Conservation (phyloP, 768 basidiomycete genomes). For the Xerocomus potaroensis region DNA sequence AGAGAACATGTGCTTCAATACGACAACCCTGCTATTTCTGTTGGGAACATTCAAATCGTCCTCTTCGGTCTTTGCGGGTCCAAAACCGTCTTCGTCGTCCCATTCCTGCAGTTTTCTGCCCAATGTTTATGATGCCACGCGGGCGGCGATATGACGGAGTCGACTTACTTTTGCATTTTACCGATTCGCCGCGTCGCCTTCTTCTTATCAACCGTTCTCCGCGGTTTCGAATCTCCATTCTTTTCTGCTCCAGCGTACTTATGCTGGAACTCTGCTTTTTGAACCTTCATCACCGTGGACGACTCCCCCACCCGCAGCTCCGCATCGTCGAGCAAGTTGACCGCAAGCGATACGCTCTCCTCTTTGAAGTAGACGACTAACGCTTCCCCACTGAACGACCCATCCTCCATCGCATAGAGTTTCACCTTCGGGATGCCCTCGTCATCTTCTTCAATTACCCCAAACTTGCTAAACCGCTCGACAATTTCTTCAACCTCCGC, state of each 20-base stretch:
- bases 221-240: slow-evolving; percentile 42
- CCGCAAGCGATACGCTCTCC: slow-evolving; percentile 83
- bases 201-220: slow-evolving; percentile 73
- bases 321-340: slow-evolving; percentile 85
- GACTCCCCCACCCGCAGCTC: slow-evolving; percentile 83
- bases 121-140: background rate
- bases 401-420: slow-evolving; percentile 86
- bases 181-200: slow-evolving; percentile 69
- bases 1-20: slow-evolving; percentile 94
- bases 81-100: slow-evolving; percentile 93
- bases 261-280: slow-evolving; percentile 74
- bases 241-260: slow-evolving; percentile 46
- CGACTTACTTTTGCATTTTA: slow-evolving; percentile 77
- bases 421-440: slow-evolving; percentile 92
- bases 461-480: slow-evolving; percentile 88
- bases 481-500: slow-evolving; percentile 69
- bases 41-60: slow-evolving; percentile 44
- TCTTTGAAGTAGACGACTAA: slow-evolving; percentile 97
- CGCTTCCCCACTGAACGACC: slow-evolving; percentile 89
- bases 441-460: slow-evolving; percentile 90
- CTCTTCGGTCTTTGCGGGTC: slow-evolving; percentile 58
- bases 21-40: slow-evolving; percentile 75
- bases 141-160: background rate
- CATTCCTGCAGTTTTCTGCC: slow-evolving; percentile 87
- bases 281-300: slow-evolving; percentile 66